These are phyloP conservation scores for Pittosporum tobira DNA, from an alignment of 129 eudicot genomes.

Conservation along the genomic window DNA sequence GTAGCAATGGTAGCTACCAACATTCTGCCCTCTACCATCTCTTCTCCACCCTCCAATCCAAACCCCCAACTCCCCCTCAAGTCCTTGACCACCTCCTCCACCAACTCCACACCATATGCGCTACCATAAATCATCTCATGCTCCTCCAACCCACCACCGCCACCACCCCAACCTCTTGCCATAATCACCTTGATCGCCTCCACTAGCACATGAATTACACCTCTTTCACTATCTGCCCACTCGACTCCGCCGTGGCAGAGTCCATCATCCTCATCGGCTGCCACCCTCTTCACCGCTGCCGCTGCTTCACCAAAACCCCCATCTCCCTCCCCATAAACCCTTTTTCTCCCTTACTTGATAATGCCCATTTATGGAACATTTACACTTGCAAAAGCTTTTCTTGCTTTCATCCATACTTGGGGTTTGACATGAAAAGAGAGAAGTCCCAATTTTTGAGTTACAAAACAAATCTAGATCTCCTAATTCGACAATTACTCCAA, in stretches of 20 bases:
- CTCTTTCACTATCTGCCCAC: constrained; percentile 49
- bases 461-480: too few species aligned
- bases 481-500: too few species aligned
- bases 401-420: constrained; percentile 56
- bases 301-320: too few species aligned
- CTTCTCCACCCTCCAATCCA: too few species aligned
- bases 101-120: too few species aligned
- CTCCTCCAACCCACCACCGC: constrained; percentile 56
- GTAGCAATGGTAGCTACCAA: constrained; percentile 89
- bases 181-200: constrained; percentile 64
- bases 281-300: constrained; percentile 76
- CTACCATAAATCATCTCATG: constrained; percentile 93
- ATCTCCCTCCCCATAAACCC: too few species aligned
- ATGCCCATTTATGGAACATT: too few species aligned
- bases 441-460: too few species aligned
- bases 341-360: too few species aligned
- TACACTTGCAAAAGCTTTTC: constrained; percentile 50
- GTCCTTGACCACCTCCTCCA: too few species aligned
- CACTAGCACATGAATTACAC: constrained; percentile 79
- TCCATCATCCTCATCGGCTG: constrained; percentile 76
- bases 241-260: constrained; percentile 39
- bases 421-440: too few species aligned
- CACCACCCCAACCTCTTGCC: constrained; percentile 68
- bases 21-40: constrained; percentile 83
- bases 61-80: too few species aligned